Evolutionary conservation across 495 filamentous ascomycete species (phyloP).

Genomic region (Coniosporium apollinis): DNA sequence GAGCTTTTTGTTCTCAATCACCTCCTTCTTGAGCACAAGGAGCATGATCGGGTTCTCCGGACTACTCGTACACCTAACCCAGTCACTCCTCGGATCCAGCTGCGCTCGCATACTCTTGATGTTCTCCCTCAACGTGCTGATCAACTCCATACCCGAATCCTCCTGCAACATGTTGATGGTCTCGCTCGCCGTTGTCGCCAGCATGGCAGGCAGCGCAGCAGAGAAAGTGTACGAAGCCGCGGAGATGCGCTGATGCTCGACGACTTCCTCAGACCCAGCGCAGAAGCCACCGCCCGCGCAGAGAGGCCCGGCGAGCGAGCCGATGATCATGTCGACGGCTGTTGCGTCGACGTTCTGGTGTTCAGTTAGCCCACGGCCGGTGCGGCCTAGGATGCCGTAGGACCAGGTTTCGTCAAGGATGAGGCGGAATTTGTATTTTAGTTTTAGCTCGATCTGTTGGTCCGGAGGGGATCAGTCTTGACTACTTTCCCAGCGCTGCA

Average conservation of each 20-base stretch:
- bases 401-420: conserved; percentile 96
- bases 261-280: conserved; percentile 71
- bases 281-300: conserved; percentile 94
- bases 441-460: conserved; percentile 65
- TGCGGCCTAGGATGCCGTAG: conserved; percentile 82
- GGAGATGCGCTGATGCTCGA: conserved; percentile 88
- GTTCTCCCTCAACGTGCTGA: conserved; percentile 62
- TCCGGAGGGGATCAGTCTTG: too few species aligned
- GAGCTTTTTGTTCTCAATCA: conserved; percentile 51
- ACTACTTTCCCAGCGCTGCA: too few species aligned
- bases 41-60: conserved; percentile 77
- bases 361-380: conserved; percentile 82
- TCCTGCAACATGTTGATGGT: conserved; percentile 69
- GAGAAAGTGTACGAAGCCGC: conserved; percentile 86
- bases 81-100: conserved; percentile 84
- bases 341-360: conserved; percentile 86
- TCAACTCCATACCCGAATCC: conserved; percentile 60
- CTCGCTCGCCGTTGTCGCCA: conserved; percentile 88
- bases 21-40: conserved; percentile 69
- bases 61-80: conserved; percentile 68
- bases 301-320: conserved; percentile 75
- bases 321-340: conserved; percentile 89
- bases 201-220: conserved; percentile 80
- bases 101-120: conserved; percentile 68
- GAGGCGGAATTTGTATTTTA: conserved; percentile 90